phyloP scores from a whole-genome alignment of 257 asterid genomes.

The Euphrasia confusa region DNA sequence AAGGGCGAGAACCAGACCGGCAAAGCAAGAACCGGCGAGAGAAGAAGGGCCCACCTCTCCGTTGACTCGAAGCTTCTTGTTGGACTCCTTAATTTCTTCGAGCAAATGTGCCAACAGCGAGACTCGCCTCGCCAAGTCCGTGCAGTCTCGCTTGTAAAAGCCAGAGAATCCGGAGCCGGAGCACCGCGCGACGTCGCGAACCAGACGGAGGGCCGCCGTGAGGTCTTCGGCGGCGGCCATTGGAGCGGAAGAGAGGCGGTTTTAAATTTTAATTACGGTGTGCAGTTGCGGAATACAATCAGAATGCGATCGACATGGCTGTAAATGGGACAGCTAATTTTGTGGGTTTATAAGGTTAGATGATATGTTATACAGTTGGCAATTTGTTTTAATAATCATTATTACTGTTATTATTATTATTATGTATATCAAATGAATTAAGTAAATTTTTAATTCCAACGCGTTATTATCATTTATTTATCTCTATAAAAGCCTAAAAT shows the following conservation, averaged over 20 bases:
- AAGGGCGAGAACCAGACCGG: conserved; percentile 48
- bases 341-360: conserved; percentile 19
- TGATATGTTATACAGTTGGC: conserved; percentile 24
- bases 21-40: conserved; percentile 37
- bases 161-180: conserved; percentile 59
- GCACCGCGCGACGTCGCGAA: conserved; percentile 52
- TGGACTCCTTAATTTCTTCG: conserved; percentile 60
- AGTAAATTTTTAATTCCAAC: too few species aligned
- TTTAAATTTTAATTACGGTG: not conserved
- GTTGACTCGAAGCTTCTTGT: conserved; percentile 24
- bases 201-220: conserved; percentile 42
- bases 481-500: too few species aligned
- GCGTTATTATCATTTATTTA: too few species aligned
- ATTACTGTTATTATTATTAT: too few species aligned
- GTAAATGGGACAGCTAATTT: conserved; percentile 24
- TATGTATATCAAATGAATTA: too few species aligned
- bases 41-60: conserved; percentile 35
- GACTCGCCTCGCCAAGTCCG: conserved; percentile 57
- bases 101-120: conserved; percentile 61
- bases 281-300: conserved; percentile 19
- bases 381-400: not conserved
- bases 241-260: conserved; percentile 21
- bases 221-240: conserved; percentile 47
- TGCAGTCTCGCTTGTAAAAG: conserved; percentile 62
- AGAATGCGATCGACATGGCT: conserved; percentile 24